Evolutionary conservation across 768 basidiomycete species (phyloP).

Genomic region (Termitomyces sp.): DNA sequence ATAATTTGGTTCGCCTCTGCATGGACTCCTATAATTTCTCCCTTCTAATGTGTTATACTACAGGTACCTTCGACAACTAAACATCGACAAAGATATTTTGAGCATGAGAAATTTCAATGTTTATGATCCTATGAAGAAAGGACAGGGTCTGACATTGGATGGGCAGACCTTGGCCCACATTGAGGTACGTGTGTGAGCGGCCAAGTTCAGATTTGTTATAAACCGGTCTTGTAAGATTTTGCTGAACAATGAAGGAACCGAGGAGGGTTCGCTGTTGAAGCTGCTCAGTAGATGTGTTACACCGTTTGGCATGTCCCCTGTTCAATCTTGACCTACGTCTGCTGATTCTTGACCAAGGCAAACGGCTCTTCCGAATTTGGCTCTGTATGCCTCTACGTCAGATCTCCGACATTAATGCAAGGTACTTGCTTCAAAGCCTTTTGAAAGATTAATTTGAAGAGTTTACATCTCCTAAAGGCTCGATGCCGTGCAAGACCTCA

Average conservation of each 20-base stretch:
- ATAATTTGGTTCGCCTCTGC: slow-evolving; percentile 72
- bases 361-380: slow-evolving; percentile 96
- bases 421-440: slow-evolving; percentile 37
- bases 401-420: slow-evolving; percentile 79
- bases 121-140: slow-evolving; percentile 91
- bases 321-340: not conserved
- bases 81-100: slow-evolving; percentile 93
- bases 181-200: slow-evolving; percentile 50
- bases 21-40: slow-evolving; percentile 16
- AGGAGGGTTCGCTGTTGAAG: slow-evolving; percentile 84
- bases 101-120: slow-evolving; percentile 97
- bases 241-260: slow-evolving; percentile 89
- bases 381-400: slow-evolving; percentile 87
- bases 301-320: slow-evolving; percentile 66
- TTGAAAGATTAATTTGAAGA: not conserved
- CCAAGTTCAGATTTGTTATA: not conserved
- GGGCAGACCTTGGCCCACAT: slow-evolving; percentile 94
- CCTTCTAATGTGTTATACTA: not conserved
- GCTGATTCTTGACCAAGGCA: slow-evolving; percentile 45
- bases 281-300: slow-evolving; percentile 82
- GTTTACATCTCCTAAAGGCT: slow-evolving; percentile 43
- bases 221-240: slow-evolving; percentile 48
- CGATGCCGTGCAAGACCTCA: slow-evolving; percentile 91
- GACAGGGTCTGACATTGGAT: slow-evolving; percentile 82
- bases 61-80: slow-evolving; percentile 86